Conservation (phyloP, 441 rosid genomes). For the Geranium incanum region DNA sequence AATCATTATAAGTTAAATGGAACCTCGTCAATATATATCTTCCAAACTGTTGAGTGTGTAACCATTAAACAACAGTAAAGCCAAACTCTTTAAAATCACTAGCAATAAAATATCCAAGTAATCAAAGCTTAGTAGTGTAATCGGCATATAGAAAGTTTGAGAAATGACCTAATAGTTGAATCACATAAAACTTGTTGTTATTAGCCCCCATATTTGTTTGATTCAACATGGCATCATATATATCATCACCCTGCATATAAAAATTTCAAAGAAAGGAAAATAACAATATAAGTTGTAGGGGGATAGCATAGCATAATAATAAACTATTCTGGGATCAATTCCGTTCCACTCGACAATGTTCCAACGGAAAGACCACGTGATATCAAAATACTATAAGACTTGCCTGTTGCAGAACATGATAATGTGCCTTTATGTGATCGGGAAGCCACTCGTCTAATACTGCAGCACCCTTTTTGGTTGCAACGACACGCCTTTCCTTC, state of each 20-base stretch:
- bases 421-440: slow-evolving; percentile 52
- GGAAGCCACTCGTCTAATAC: slow-evolving; percentile 70
- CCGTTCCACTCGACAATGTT: background rate
- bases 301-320: background rate
- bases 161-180: slow-evolving; percentile 58
- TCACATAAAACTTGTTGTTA: slow-evolving; percentile 66
- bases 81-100: background rate
- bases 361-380: background rate
- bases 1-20: background rate
- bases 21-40: too few relatives aligned
- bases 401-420: slow-evolving; percentile 60
- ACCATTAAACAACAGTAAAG: background rate
- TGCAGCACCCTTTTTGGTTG: slow-evolving; percentile 61
- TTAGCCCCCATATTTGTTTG: slow-evolving; percentile 63
- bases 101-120: background rate
- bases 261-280: slow-evolving; percentile 2
- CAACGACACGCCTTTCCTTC: slow-evolving; percentile 52
- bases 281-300: background rate
- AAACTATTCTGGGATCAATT: background rate
- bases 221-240: slow-evolving; percentile 70
- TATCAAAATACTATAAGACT: slow-evolving; percentile 14
- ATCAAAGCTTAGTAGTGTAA: background rate
- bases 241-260: slow-evolving; percentile 48
- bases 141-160: slow-evolving; percentile 11
- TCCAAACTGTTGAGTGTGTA: background rate